Conservation (phyloP, 176 grass and related monocot species). For the Rhynchospora pubera region DNA sequence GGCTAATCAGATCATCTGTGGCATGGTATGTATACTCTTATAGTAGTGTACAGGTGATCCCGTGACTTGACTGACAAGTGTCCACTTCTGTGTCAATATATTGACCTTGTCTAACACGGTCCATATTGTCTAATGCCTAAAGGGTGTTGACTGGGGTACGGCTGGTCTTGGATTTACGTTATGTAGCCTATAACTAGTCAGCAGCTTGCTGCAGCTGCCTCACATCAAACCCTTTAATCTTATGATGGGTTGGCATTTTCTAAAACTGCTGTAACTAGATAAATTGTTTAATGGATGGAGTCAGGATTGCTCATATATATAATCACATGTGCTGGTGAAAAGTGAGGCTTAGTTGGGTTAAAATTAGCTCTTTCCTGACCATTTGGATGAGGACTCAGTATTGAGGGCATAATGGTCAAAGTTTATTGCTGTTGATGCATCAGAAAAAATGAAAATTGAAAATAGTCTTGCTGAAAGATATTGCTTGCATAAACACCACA, state of each 20-base stretch:
- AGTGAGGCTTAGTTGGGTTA: background rate
- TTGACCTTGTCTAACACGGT: too few relatives aligned
- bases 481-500: constrained; percentile 22
- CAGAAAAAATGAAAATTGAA: background rate
- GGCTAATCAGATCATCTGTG: too few relatives aligned
- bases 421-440: background rate
- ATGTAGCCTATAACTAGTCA: background rate
- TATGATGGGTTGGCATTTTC: background rate
- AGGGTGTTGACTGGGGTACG: too few relatives aligned
- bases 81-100: too few relatives aligned
- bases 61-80: too few relatives aligned
- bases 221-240: background rate
- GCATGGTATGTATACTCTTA: too few relatives aligned
- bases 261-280: background rate
- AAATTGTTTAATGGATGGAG: background rate
- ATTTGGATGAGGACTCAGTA: background rate
- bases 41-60: too few relatives aligned
- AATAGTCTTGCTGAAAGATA: background rate
- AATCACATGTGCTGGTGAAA: background rate
- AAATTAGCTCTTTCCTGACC: too few relatives aligned
- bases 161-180: too few relatives aligned
- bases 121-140: too few relatives aligned
- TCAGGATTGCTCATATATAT: background rate
- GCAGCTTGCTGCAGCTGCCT: background rate
- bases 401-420: background rate